A percentile compares a stretch with the other conserved stretches of the same genome.
Conservation (phyloP, 2,329 filamentous ascomycete species). For the Escovopsis sp. region DNA sequence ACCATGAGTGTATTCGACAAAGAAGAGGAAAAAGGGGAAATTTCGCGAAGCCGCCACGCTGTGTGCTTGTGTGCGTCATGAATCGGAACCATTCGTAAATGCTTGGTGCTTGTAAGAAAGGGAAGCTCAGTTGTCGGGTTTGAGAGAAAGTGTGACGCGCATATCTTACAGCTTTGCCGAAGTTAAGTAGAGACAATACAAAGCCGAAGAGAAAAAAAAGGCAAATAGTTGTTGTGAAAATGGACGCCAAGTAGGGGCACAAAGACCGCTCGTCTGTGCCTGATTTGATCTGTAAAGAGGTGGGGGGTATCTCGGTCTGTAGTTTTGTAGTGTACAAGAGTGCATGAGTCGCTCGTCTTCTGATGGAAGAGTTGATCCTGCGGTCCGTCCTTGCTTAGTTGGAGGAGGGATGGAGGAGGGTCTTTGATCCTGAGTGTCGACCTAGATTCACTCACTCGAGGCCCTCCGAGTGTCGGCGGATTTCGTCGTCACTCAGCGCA, state of each 20-base stretch:
- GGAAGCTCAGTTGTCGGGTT: background rate
- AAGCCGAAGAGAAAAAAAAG: background rate
- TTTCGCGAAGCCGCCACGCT: constrained; percentile 1
- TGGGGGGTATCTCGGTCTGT: background rate
- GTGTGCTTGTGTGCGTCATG: constrained; percentile 2
- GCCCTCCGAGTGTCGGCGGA: constrained; percentile 38
- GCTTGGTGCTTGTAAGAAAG: background rate
- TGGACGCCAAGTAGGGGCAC: background rate
- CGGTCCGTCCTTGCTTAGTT: background rate
- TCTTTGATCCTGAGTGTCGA: background rate
- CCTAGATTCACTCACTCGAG: constrained; percentile 27
- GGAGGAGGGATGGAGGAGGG: background rate
- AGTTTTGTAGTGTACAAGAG: background rate
- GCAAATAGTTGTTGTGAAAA: background rate
- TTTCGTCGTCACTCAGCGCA: constrained; percentile 61
- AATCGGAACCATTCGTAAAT: constrained; percentile 2
- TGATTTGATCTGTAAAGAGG: background rate
- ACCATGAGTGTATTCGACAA: background rate
- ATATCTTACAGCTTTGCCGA: background rate
- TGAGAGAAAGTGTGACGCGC: background rate
- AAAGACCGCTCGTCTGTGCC: background rate
- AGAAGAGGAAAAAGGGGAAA: background rate
- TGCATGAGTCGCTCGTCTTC: background rate
- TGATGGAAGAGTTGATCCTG: background rate
- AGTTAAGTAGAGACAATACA: background rate